Evolutionary conservation across 331 rosid genomes (phyloP).

Genomic region (Cydonia oblonga): DNA sequence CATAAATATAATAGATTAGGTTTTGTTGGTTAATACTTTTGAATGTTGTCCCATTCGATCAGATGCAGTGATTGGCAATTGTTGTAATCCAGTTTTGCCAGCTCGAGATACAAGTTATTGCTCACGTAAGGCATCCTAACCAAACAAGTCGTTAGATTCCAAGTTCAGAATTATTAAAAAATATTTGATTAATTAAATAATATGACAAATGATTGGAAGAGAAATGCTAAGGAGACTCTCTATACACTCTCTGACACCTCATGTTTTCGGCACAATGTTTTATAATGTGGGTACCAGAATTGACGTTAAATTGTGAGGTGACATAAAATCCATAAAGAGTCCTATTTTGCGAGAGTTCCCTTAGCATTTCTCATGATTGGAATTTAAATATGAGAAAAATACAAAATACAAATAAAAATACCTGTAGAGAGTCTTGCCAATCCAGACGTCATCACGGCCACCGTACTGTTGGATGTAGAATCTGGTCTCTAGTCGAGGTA

Average conservation of each 20-base stretch:
- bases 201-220: background rate
- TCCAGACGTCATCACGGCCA: constrained; percentile 71
- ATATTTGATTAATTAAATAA: background rate
- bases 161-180: background rate
- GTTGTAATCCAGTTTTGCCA: constrained; percentile 80
- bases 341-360: too few relatives aligned
- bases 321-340: fast-evolving
- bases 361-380: too few relatives aligned
- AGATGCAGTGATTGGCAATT: constrained; percentile 66
- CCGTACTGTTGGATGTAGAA: constrained; percentile 74
- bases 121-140: constrained; percentile 69
- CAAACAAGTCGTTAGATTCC: background rate
- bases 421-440: constrained; percentile 94
- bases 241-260: too few relatives aligned
- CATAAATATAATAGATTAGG: background rate
- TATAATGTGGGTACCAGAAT: too few relatives aligned
- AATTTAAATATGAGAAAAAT: too few relatives aligned
- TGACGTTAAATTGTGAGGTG: too few relatives aligned
- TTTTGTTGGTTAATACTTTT: constrained; percentile 28
- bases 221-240: too few relatives aligned
- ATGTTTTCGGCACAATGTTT: too few relatives aligned
- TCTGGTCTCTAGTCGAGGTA: constrained; percentile 76
- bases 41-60: constrained; percentile 52
- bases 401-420: background rate
- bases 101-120: constrained; percentile 61